These are phyloP conservation scores for Dimocarpus longan DNA, from an alignment of 345 rosid genomes.

Conservation along the genomic window DNA sequence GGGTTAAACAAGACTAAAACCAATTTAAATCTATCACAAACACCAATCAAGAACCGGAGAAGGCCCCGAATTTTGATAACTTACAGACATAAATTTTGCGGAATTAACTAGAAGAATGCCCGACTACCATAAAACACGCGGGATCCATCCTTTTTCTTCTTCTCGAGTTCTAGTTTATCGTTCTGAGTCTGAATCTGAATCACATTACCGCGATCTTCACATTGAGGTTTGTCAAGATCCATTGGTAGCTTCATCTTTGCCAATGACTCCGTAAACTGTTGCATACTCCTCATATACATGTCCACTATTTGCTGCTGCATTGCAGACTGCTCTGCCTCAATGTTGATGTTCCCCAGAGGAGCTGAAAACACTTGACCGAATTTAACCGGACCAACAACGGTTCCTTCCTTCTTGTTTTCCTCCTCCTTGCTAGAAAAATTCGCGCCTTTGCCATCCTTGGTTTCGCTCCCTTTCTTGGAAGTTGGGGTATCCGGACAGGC, in stretches of 20 bases:
- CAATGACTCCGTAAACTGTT: conserved; percentile 84
- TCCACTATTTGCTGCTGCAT: conserved; percentile 96
- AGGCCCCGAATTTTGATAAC: not conserved
- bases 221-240: conserved; percentile 59
- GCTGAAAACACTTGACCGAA: conserved; percentile 41
- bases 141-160: conserved; percentile 81
- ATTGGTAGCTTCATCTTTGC: conserved; percentile 93
- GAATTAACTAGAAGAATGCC: conserved; percentile 69
- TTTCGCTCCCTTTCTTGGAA: conserved; percentile 42
- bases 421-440: conserved; percentile 34
- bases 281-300: conserved; percentile 98
- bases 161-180: conserved; percentile 41
- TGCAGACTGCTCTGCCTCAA: conserved; percentile 70
- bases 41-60: not conserved
- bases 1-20: no score
- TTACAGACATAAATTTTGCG: not conserved
- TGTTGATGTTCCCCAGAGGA: conserved; percentile 48
- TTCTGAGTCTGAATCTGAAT: conserved; percentile 37
- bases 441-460: conserved; percentile 30
- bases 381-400: conserved; percentile 5
- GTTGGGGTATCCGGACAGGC: conserved; percentile 59
- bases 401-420: conserved; percentile 29
- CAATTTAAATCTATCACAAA: conserved; percentile 1
- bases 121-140: conserved; percentile 94
- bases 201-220: conserved; percentile 36